Conservation (phyloP, 805 yeast genomes). For the Metschnikowia cubensis region DNA sequence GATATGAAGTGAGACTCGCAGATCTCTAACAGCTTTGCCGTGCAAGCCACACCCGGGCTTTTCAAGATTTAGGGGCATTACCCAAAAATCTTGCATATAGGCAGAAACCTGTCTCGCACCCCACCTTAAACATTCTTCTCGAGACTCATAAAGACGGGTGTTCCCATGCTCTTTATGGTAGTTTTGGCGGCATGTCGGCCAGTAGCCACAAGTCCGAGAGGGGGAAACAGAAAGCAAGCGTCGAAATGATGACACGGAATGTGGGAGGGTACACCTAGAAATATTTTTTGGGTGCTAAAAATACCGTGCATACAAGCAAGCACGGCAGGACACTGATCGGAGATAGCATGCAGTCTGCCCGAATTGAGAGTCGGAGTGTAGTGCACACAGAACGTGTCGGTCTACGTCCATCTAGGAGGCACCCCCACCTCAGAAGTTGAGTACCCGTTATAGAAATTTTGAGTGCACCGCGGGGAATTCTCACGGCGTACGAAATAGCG, state of each 20-base stretch:
- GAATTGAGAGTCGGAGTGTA: neutral
- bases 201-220: neutral
- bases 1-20: neutral
- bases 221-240: neutral
- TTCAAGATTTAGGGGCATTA: neutral
- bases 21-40: neutral
- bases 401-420: neutral
- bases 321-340: neutral
- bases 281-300: neutral
- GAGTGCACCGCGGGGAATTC: slow-evolving; percentile 5
- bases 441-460: slow-evolving; percentile 3
- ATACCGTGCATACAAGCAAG: neutral
- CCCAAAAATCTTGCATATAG: slow-evolving; percentile 1
- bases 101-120: neutral
- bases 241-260: neutral
- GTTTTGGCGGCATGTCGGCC: neutral
- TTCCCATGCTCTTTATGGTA: neutral
- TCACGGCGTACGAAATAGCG: neutral
- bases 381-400: neutral
- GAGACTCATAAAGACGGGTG: neutral
- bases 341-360: neutral
- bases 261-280: neutral
- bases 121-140: neutral
- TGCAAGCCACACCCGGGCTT: neutral
- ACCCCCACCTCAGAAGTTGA: neutral